Evolutionary conservation across 768 basidiomycete species (phyloP), one percentile per base, ranked within the genome.

Genomic region (Agaricus sinodeliciosus): DNA sequence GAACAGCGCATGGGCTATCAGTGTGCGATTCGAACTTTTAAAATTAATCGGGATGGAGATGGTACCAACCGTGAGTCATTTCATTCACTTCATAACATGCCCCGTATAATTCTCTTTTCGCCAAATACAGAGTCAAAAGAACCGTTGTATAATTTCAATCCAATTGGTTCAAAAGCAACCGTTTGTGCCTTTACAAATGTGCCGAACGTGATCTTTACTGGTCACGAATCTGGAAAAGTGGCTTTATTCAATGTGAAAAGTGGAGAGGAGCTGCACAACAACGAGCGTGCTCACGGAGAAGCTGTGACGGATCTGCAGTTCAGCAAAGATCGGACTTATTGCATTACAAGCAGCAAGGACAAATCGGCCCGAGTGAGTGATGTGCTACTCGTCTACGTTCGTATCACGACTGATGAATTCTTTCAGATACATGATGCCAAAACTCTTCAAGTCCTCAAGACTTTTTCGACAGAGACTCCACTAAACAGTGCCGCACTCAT

Each of bases 1-100:
- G 96, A 98, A 70, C 94, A 96, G 71, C 87, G 96, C 51, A 94
- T 94, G 89, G 96, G 95, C 0, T 70, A 81, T 68, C 88, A 90
- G 62, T 90, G 91, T 59, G 86, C 93, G 19, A 89, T 99, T 62
- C 81, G 94, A 22, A 86, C 97, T 46, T 98, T 94, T 67, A 69
- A 82, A 56, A 81, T 99, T 63, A 90, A 91, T 72, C 73, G 84
- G 39, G 87, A 90, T 25, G 84, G 80, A 7, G 92, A 95, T 63
- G 87, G 84, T 19, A 80, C 81, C 42, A 71, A 85, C 55, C 94
- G 93, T 95, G 62, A 58, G 91, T 77, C 35, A 43, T 25, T 19
- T n/a, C 37, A 26, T 34, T 8, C 28, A n/a, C 19, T 12, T 39
- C 22, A 39, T 26, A 39, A 22, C 40, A 37, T 8, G 25, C 34